phyloP scores from a whole-genome alignment of 768 basidiomycete genomes.

The Tricholoma terreum region DNA sequence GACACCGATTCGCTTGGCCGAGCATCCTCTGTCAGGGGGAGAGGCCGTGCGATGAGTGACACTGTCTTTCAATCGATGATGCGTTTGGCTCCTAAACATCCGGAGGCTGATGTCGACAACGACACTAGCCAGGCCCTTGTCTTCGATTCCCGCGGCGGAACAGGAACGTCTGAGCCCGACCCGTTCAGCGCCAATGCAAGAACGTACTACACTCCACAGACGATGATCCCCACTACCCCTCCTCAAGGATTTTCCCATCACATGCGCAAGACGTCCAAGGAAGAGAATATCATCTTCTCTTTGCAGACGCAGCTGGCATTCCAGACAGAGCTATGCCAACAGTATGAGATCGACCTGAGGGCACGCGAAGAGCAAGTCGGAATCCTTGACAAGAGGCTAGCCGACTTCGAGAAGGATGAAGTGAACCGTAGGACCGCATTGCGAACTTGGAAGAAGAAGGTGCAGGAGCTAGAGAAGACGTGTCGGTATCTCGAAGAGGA shows the following conservation, averaged over 20 bases:
- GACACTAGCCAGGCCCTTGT: constrained; percentile 46
- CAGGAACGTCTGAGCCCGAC: constrained; percentile 44
- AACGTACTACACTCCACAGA: constrained; percentile 76
- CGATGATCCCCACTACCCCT: constrained; percentile 67
- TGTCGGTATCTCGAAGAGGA: constrained; percentile 77
- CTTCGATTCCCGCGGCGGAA: constrained; percentile 35
- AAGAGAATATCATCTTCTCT: constrained; percentile 68
- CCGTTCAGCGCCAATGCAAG: constrained; percentile 72
- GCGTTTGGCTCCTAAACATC: constrained; percentile 35
- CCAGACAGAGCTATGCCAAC: constrained; percentile 71
- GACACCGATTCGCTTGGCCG: constrained; percentile 20
- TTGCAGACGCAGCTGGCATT: constrained; percentile 73
- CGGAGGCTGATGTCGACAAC: constrained; percentile 68
- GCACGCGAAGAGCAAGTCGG: constrained; percentile 73
- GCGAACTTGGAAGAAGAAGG: constrained; percentile 72
- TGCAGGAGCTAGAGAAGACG: constrained; percentile 66
- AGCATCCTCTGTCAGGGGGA: constrained; percentile 34
- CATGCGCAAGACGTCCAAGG: constrained; percentile 61
- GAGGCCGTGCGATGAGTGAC: constrained; percentile 59
- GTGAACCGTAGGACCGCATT: constrained; percentile 52
- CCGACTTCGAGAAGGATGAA: constrained; percentile 60
- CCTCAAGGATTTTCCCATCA: constrained; percentile 44
- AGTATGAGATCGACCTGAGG: constrained; percentile 72
- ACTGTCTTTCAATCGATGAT: constrained; percentile 60
- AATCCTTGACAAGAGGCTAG: constrained; percentile 51